Evolutionary conservation across 805 yeast species (phyloP).

Genomic region (Grigorovia yakushimaensis): DNA sequence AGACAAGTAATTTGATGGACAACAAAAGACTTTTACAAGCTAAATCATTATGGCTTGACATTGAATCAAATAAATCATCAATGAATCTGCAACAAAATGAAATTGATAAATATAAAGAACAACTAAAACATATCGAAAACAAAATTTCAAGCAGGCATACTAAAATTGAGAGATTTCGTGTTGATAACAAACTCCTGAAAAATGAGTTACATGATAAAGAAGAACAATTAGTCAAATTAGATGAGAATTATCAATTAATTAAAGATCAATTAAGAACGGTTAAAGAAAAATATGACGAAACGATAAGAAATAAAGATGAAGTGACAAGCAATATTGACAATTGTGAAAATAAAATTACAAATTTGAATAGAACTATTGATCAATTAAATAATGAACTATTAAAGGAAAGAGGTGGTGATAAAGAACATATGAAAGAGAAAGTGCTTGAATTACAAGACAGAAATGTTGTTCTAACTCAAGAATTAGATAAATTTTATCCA

Average conservation of each 20-base stretch:
- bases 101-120: constrained; percentile 10
- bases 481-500: constrained; percentile 4
- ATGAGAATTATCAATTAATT: constrained; percentile 14
- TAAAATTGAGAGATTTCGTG: constrained; percentile 21
- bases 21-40: constrained; percentile 36
- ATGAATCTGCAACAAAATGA: constrained; percentile 11
- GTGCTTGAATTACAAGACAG: constrained; percentile 6
- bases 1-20: constrained; percentile 33
- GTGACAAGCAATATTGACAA: constrained; percentile 13
- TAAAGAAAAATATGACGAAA: constrained; percentile 14
- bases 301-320: constrained; percentile 16
- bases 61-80: constrained; percentile 14
- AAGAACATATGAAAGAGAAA: constrained; percentile 19
- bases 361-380: constrained; percentile 14
- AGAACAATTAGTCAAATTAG: constrained; percentile 9
- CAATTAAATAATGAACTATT: constrained; percentile 20
- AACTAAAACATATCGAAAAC: constrained; percentile 11
- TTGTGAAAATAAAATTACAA: constrained; percentile 14
- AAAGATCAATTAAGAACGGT: constrained; percentile 10
- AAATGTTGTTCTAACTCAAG: constrained; percentile 8
- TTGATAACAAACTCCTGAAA: constrained; percentile 12
- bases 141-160: constrained; percentile 18
- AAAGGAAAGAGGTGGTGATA: constrained; percentile 26
- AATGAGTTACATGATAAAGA: constrained; percentile 11
- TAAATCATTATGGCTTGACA: constrained; percentile 41